Conservation (phyloP, 345 rosid species). For the Gossypium raimondii region DNA sequence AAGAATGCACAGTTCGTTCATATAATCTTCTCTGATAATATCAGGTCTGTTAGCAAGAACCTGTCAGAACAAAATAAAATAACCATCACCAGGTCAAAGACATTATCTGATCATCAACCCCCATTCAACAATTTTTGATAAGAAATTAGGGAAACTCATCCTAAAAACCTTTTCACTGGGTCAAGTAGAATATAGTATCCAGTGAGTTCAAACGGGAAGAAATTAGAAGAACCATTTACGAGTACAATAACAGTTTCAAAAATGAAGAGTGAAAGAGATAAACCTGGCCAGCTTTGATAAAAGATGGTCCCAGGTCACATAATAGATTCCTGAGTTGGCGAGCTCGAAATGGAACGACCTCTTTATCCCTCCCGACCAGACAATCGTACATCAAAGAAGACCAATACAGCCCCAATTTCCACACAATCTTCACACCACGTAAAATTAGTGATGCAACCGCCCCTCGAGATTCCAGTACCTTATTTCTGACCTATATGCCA, state of each 20-base stretch:
- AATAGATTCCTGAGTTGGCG: constrained; percentile 87
- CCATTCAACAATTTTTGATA: not conserved
- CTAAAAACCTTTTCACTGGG: not conserved
- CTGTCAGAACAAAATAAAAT: constrained; percentile 29
- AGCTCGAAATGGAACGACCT: constrained; percentile 88
- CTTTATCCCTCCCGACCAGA: constrained; percentile 83
- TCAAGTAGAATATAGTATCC: not conserved
- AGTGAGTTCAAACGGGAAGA: not conserved
- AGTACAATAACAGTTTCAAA: constrained; percentile 4
- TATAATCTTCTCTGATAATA: constrained; percentile 92
- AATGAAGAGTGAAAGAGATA: constrained; percentile 6
- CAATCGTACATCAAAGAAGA: constrained; percentile 77
- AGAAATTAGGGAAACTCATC: not conserved
- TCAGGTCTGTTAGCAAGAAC: constrained; percentile 96
- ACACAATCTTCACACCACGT: constrained; percentile 88
- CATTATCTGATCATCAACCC: not conserved
- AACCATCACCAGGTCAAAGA: constrained; percentile 4
- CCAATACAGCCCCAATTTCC: constrained; percentile 91
- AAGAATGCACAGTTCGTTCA: constrained; percentile 95
- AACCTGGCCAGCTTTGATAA: constrained; percentile 98
- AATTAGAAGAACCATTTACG: not conserved
- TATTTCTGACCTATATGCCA: constrained; percentile 62
- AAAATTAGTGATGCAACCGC: constrained; percentile 52
- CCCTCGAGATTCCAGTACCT: constrained; percentile 79
- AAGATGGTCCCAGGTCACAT: constrained; percentile 94